phyloP scores from a whole-genome alignment of 2,329 filamentous ascomycete genomes.

The Camillea tinctor region DNA sequence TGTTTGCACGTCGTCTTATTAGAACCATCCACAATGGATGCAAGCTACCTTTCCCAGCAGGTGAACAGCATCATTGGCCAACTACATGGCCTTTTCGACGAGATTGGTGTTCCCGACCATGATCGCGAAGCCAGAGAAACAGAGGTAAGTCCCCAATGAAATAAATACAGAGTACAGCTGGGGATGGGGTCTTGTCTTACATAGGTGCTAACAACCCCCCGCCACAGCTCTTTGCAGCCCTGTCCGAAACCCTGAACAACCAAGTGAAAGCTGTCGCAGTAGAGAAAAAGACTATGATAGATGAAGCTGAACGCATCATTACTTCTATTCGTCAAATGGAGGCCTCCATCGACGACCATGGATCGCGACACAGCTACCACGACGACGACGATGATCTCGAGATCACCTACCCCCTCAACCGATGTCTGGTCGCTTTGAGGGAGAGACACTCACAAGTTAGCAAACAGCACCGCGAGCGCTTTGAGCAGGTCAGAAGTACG shows the following conservation, averaged over 20 bases:
- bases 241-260: conserved; percentile 88
- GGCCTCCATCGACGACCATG: conserved; percentile 76
- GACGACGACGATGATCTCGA: conserved; percentile 61
- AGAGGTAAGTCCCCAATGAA: conserved; percentile 60
- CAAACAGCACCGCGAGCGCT: conserved; percentile 84
- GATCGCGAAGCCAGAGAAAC: conserved; percentile 87
- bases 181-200: neutral
- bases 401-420: conserved; percentile 78
- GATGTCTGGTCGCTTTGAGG: conserved; percentile 76
- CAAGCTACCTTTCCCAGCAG: conserved; percentile 89
- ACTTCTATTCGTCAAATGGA: conserved; percentile 92
- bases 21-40: conserved; percentile 63
- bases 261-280: conserved; percentile 81
- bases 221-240: conserved; percentile 77
- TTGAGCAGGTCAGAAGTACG: conserved; percentile 92
- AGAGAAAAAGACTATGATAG: conserved; percentile 88
- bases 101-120: conserved; percentile 92
- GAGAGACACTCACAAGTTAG: conserved; percentile 81
- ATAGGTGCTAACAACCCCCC: conserved; percentile 16
- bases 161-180: conserved; percentile 6
- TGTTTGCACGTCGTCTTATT: neutral
- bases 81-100: conserved; percentile 92
- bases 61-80: conserved; percentile 92
- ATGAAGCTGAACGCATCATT: conserved; percentile 84
- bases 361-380: conserved; percentile 62